phyloP scores from a whole-genome alignment of 2,329 filamentous ascomycete genomes.

The Sclerotinia spermophila region DNA sequence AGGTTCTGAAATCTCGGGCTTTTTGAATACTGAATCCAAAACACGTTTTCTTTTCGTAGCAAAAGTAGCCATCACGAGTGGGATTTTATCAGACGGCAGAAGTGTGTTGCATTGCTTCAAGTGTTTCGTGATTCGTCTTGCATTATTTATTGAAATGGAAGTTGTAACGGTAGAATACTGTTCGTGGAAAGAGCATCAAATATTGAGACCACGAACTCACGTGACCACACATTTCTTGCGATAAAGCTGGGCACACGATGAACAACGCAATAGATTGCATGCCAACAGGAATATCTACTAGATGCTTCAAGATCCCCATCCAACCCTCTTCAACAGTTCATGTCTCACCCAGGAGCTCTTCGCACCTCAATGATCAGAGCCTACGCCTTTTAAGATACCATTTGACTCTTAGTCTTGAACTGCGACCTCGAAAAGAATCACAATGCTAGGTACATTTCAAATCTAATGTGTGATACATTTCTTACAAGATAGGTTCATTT shows the following conservation, averaged over 20 bases:
- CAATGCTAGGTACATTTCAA: background rate
- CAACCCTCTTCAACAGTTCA: too few species aligned
- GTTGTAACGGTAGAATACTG: background rate
- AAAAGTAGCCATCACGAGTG: conserved; percentile 14
- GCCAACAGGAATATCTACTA: too few species aligned
- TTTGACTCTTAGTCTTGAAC: too few species aligned
- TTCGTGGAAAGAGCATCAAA: conserved; percentile 3
- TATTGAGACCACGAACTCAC: background rate
- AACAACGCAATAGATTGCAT: background rate
- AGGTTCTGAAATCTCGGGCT: conserved; percentile 31
- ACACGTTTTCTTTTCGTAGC: conserved; percentile 31
- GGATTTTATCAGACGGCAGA: background rate
- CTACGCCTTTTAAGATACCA: too few species aligned
- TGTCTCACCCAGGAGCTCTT: too few species aligned
- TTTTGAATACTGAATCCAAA: conserved; percentile 36
- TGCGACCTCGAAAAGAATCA: too few species aligned
- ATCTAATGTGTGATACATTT: background rate
- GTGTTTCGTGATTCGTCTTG: background rate
- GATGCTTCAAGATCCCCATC: too few species aligned
- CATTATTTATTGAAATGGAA: background rate
- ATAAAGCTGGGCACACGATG: background rate
- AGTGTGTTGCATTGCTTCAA: background rate
- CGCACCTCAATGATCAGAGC: too few species aligned
- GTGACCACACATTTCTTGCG: background rate
- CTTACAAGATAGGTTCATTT: background rate